Conservation (phyloP, 768 basidiomycete genomes). For the Pisolithus marmoratus region DNA sequence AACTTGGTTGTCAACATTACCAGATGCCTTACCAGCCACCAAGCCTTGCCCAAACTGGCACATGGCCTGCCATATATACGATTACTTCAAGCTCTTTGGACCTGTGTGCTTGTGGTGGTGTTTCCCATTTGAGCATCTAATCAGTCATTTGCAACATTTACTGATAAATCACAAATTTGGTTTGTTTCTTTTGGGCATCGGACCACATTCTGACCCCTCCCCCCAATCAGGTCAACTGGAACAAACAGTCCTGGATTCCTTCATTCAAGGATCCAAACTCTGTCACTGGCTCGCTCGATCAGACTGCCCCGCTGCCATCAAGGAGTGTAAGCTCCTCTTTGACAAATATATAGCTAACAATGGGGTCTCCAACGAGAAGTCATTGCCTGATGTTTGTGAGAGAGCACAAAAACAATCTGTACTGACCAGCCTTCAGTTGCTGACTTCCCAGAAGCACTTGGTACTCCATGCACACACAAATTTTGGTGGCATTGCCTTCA, state of each 20-base stretch:
- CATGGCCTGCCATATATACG: constrained; percentile 23
- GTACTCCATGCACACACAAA: background rate
- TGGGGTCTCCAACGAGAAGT: background rate
- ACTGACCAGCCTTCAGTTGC: background rate
- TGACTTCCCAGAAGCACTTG: background rate
- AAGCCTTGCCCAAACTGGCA: constrained; percentile 24
- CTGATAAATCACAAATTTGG: constrained; percentile 21
- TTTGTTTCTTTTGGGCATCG: constrained; percentile 28
- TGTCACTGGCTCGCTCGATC: constrained; percentile 12
- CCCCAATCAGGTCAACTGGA: constrained; percentile 5
- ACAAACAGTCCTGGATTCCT: constrained; percentile 9
- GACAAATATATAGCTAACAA: constrained; percentile 7
- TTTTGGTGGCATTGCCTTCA: constrained; percentile 4
- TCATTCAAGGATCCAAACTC: constrained; percentile 10
- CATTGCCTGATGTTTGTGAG: background rate
- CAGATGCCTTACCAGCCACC: constrained; percentile 11
- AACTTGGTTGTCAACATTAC: constrained; percentile 14
- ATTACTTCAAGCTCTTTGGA: constrained; percentile 32
- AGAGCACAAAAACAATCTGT: background rate
- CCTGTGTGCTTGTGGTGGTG: constrained; percentile 32
- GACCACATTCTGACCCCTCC: background rate
- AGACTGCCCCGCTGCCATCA: constrained; percentile 11
- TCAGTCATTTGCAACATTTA: constrained; percentile 16
- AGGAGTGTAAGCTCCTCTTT: constrained; percentile 14
- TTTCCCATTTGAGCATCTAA: constrained; percentile 21